These are phyloP conservation scores for Suillus americanus DNA, from an alignment of 768 basidiomycete genomes.

Conservation along the genomic window DNA sequence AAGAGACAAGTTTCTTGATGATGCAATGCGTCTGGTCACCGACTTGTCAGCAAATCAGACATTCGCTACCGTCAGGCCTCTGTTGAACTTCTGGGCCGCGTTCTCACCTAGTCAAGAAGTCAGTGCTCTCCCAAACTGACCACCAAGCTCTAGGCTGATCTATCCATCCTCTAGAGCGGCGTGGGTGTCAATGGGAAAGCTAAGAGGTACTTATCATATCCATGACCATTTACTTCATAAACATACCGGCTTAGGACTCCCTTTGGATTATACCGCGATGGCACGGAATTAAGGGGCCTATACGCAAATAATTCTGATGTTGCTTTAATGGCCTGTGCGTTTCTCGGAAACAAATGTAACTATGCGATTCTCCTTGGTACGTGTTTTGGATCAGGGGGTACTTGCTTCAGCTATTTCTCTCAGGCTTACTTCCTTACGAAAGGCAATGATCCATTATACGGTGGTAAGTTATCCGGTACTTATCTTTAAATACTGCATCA, in stretches of 20 bases:
- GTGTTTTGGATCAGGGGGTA: conserved; percentile 12
- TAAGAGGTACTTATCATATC: conserved; percentile 52
- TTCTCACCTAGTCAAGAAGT: conserved; percentile 78
- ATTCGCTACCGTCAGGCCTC: conserved; percentile 70
- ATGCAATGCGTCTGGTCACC: conserved; percentile 62
- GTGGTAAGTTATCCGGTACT: conserved; percentile 45
- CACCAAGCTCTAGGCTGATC: not conserved
- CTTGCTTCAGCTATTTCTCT: not conserved
- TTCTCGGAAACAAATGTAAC: conserved; percentile 64
- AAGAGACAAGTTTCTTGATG: conserved; percentile 60
- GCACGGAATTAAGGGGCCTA: conserved; percentile 73
- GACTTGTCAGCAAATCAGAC: conserved; percentile 76
- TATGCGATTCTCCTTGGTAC: conserved; percentile 74
- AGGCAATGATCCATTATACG: conserved; percentile 81
- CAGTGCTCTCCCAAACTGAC: conserved; percentile 3
- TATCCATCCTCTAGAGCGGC: conserved; percentile 46
- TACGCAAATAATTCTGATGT: conserved; percentile 69
- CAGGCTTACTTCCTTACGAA: not conserved
- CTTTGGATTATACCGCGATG: conserved; percentile 75
- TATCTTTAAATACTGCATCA: not conserved
- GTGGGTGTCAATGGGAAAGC: conserved; percentile 66
- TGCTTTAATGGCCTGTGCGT: conserved; percentile 66
- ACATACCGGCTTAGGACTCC: conserved; percentile 49
- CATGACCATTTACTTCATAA: conserved; percentile 5
- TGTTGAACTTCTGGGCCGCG: conserved; percentile 82